Percentiles rank a stretch among this genome's conserved stretches.
phyloP scores from a whole-genome alignment of 164 flowering plant species.

The Vitis rupestris region DNA sequence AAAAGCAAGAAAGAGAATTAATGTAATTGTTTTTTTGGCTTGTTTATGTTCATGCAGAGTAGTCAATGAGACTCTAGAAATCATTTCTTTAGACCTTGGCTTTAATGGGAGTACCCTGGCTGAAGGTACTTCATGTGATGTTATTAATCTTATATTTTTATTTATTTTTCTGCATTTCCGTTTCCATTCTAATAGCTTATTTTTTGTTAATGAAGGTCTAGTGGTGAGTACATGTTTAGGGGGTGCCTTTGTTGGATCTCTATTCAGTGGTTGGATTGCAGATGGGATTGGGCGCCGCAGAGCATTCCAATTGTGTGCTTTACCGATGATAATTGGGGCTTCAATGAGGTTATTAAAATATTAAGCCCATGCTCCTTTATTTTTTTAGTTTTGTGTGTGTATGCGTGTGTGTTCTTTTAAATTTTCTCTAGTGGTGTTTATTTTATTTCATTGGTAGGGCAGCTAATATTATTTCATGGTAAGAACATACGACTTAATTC shows the following conservation, averaged over 20 bases:
- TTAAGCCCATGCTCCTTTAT: too few species aligned
- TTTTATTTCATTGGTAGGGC: too few species aligned
- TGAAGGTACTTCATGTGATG: conserved; percentile 55
- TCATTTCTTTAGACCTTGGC: conserved; percentile 81
- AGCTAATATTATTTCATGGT: too few species aligned
- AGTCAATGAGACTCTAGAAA: conserved; percentile 92
- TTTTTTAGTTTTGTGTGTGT: too few species aligned
- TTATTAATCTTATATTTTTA: background rate
- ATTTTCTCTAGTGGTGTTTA: too few species aligned
- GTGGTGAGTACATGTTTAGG: conserved; percentile 88
- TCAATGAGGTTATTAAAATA: conserved; percentile 24
- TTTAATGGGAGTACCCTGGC: conserved; percentile 83
- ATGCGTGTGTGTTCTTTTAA: too few species aligned
- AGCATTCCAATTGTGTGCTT: conserved; percentile 82
- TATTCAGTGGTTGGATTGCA: conserved; percentile 78
- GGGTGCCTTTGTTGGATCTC: conserved; percentile 80
- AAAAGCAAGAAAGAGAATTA: background rate
- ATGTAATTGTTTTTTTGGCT: background rate
- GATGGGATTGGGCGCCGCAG: conserved; percentile 87
- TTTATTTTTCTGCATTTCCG: background rate
- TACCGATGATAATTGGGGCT: conserved; percentile 88
- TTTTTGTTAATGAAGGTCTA: conserved; percentile 49
- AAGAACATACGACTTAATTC: too few species aligned
- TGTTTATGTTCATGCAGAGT: conserved; percentile 47
- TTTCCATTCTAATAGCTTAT: background rate